These are phyloP conservation scores for Colletotrichum melonis DNA, from an alignment of 2,329 filamentous ascomycete genomes.

Conservation along the genomic window DNA sequence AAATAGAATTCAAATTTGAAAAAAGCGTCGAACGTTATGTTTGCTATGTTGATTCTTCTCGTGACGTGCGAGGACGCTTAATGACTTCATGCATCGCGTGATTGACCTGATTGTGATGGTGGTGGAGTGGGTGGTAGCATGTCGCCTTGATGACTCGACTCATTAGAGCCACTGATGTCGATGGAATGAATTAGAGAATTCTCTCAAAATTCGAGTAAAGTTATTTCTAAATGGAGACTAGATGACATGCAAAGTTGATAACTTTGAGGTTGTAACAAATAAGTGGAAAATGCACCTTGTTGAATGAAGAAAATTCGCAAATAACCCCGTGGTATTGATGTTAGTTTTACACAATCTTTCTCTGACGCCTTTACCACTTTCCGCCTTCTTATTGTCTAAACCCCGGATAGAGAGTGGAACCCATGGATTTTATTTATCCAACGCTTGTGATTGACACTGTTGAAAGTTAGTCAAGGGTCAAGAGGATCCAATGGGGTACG, in stretches of 20 bases:
- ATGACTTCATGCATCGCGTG: background rate
- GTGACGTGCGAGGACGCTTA: background rate
- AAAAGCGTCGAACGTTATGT: background rate
- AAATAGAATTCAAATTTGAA: background rate
- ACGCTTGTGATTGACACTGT: conserved; percentile 34
- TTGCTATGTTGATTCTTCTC: background rate
- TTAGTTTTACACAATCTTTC: conserved; percentile 16
- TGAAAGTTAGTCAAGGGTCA: background rate
- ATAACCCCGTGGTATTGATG: background rate
- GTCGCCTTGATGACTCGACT: background rate
- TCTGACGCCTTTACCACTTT: conserved; percentile 1
- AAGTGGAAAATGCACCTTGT: background rate
- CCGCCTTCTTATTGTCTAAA: background rate
- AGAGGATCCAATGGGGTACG: too few relatives aligned
- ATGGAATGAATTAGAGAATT: background rate
- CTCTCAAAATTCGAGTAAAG: background rate
- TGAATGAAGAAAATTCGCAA: background rate
- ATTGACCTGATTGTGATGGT: background rate
- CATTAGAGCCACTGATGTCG: background rate
- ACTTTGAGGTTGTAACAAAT: background rate
- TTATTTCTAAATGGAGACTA: conserved; percentile 6
- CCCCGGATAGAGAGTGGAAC: background rate
- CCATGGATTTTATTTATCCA: conserved; percentile 24
- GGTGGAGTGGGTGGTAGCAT: background rate
- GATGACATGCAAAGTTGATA: background rate